Evolutionary conservation across 192 early-diverging fungal genomes (phyloP).

Genomic region (Martensiomyces pterosporus): DNA sequence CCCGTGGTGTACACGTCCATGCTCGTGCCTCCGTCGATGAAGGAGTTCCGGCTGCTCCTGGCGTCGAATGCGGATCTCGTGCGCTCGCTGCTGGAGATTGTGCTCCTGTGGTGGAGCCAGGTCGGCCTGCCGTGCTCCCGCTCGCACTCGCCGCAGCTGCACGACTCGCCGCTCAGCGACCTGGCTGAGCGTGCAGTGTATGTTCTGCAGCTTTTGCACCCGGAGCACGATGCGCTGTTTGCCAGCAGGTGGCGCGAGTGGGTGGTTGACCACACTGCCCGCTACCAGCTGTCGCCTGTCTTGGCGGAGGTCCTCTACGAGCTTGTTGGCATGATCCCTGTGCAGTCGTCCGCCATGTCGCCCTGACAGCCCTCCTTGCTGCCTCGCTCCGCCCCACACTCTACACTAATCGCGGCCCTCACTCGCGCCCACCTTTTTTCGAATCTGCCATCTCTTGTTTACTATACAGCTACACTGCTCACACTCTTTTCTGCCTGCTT

Average conservation of each 20-base stretch:
- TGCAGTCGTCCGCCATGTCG: neutral
- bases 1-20: constrained; percentile 17
- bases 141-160: constrained; percentile 3
- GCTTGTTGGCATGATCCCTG: constrained; percentile 17
- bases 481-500: no score
- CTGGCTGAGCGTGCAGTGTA: constrained; percentile 45
- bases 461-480: no score
- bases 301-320: constrained; percentile 39
- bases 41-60: constrained; percentile 22
- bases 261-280: constrained; percentile 32
- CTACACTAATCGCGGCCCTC: no score
- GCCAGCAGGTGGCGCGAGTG: constrained; percentile 29
- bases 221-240: constrained; percentile 39
- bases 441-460: no score
- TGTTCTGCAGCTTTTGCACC: constrained; percentile 43
- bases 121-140: constrained; percentile 17
- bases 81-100: constrained; percentile 36
- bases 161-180: constrained; percentile 35
- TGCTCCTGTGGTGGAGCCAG: constrained; percentile 36
- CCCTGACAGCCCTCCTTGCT: neutral
- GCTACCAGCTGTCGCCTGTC: constrained; percentile 6
- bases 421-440: no score
- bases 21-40: constrained; percentile 22
- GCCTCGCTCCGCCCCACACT: neutral
- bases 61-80: constrained; percentile 18